Base-by-base conservation (phyloP, 164 flowering plant species). In the Magnolia kwangsiensis region DNA sequence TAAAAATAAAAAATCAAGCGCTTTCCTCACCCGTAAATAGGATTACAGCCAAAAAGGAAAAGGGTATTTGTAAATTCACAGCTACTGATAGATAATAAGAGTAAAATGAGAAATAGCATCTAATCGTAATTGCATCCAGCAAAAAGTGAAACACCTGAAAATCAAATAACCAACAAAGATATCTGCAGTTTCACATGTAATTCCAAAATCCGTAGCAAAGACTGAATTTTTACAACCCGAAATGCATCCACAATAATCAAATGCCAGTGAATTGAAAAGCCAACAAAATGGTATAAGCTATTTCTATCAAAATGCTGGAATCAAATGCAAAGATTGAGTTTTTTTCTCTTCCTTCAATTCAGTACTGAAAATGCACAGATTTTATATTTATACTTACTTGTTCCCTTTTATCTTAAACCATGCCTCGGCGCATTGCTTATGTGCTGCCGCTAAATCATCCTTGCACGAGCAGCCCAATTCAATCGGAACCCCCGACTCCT, bases 381-480 rank as follows among this genome's bases (percentile, higher is more conserved):
- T 3, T 37, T 37, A 3, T 50, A 45, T 23, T 29, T 68, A 27
- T 37, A 84, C 95, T 87, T 76, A 95, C 98, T 90, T 95, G 83
- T 92, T 91, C 49, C 98, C 98, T 79, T 79, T 92, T 68, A 95
- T 91, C 78, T 90, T 95, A 90, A 95, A 95, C 98, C 98, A 95
- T 51, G 92, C 84, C 78, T 95, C 98, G 4, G 98, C 98, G 79
- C 98, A 95, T 24, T 89, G 86, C 70, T 83, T 90, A 76, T 95
- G 98, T 4, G 95, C 96, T 77, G 92, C 92, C 82, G 92, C 97
- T 82, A 95, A 86, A 80, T 95, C 98, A 67, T 90, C 88, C 83
- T 95, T 95, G 77, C 98, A 95, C 73, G 89, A 88, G 78, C 97
- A 95, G 16, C 98, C 98, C 87, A 95, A 80, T 75, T 91, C 91